Base-by-base conservation (phyloP, 768 basidiomycete species). In the Tricholoma saponaceum region DNA sequence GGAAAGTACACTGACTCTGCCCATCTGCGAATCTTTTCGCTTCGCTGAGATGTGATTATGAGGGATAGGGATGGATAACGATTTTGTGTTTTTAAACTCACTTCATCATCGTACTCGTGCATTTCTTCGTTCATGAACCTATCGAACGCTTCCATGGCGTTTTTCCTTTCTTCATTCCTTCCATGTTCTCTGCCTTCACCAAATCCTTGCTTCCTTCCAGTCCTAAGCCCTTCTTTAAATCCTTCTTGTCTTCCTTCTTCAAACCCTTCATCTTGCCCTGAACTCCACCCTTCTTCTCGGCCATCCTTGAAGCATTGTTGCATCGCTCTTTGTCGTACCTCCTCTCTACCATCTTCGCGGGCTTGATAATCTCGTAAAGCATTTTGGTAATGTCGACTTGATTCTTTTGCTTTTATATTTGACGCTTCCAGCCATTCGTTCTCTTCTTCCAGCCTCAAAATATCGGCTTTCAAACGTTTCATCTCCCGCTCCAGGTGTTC, bases 61-160 rank as follows among this genome's bases (percentile, higher is more conserved):
- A 23, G 20, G 20, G 20, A 39, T 14, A 10, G n/a, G 25, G 20
- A 44, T n/a, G 14, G n/a, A 26, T 22, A 12, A 22, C 49, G 23
- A n/a, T 37, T 25, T 30, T 14, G 4, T 46, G 16, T 16, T 39
- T 20, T 4, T 33, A 39, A 20, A 64, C 67, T 58, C 33, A 71
- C 69, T 51, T 61, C 56, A 7, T 61, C 63, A 30, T 65, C 61
- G 20, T 60, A 58, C 26, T 65, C 64, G 30, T 32, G 30, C 59
- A 73, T 67, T 58, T 84, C 80, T 62, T 76, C 69, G 22, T 72
- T 71, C 54, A 85, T 68, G 68, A 84, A 82, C 37, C 73, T 73
- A 66, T 87, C 83, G 70, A 87, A 84, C 8, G 82, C 82, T 51
- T 80, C 77, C 25, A 84, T 58, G 0, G 83, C 85, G 60, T 76